Evolutionary conservation across 1,284 basidiomycete species (phyloP).

Genomic region (Sporisorium reilianum): DNA sequence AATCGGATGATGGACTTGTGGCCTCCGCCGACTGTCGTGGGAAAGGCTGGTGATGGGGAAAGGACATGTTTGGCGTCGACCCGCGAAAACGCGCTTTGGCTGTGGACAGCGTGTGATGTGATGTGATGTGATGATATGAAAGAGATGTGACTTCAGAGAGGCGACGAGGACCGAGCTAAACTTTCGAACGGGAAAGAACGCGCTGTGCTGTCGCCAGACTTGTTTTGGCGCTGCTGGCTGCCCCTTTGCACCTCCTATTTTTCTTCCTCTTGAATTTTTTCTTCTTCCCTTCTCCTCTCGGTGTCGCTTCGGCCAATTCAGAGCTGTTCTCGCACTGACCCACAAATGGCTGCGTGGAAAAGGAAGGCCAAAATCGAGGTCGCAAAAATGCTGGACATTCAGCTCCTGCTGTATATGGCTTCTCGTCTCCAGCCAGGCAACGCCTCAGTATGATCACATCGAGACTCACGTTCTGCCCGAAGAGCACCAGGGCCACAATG

Average conservation of each 20-base stretch:
- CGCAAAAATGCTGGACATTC: conserved; percentile 6
- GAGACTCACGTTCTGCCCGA: too few relatives aligned
- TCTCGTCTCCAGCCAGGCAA: too few relatives aligned
- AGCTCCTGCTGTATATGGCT: not conserved
- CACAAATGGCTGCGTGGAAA: not conserved
- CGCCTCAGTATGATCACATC: too few relatives aligned
- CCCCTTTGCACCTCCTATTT: conserved; percentile 10
- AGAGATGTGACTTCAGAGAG: conserved; percentile 31
- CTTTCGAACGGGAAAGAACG: conserved; percentile 9
- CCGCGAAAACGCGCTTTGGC: not conserved
- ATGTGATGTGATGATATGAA: conserved; percentile 23
- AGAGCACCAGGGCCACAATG: too few relatives aligned
- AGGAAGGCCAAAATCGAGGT: conserved; percentile 8
- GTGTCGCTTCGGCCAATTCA: not conserved
- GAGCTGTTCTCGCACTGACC: not conserved
- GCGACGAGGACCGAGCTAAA: conserved; percentile 10
- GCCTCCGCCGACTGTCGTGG: conserved; percentile 15
- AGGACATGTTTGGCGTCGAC: conserved; percentile 20
- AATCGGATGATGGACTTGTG: conserved; percentile 14
- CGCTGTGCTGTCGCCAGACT: not conserved
- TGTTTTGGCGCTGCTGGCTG: conserved; percentile 4
- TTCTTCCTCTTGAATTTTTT: conserved; percentile 8
- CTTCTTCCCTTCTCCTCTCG: conserved; percentile 2
- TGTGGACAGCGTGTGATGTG: conserved; percentile 1
- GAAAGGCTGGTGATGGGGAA: conserved; percentile 15